Evolutionary conservation across 139 green algal species (phyloP), one percentile per base, ranked within the genome.

Genomic region (Mychonastes homosphaera): DNA sequence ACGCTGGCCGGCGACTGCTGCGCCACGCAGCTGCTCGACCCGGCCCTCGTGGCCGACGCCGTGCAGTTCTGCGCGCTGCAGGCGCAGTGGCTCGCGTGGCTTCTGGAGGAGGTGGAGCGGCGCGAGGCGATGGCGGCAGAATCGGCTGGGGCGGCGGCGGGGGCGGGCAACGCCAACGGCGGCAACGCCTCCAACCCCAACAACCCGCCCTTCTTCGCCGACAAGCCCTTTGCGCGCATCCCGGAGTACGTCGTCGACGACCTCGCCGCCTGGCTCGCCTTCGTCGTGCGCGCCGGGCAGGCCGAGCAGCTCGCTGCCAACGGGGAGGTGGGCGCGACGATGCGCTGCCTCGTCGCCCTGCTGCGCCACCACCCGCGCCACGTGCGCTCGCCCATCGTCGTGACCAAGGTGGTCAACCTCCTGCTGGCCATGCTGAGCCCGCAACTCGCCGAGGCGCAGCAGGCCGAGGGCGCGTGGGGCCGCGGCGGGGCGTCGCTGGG

Each of bases 391-490:
- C 53, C 78, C 24, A 56, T 83, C 40, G 57, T 85, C 43, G 65
- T 79, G 18, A 23, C 57, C 43, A 80, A 79, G 65, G 66, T 87
- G 24, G 65, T 85, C 34, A 64, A 75, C 55, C 77, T 88, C 64
- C 78, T 88, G 67, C 68, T 83, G 48, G 71, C 64, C 8, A 87
- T 87, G 78, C 62, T 88, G 63, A 43, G 55, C n/a, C 64, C 71
- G 0, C 73, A 83, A 33, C n/a, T 8, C 40, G 8, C 30, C 18
- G 28, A 33, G 9, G 56, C 41, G 16, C 43, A n/a, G 10, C 43
- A 24, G 10, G 16, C 43, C 16, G 43, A 18, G 41, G 41, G 19
- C 41, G 10, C 19, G 41, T 48, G 41, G 34, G 34, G 18, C 48
- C 15, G n/a, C 49, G 59, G 8, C 2, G 16, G 3, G 19, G 58